Conservation (phyloP, 2,329 filamentous ascomycete species). For the Clonostachys solani region DNA sequence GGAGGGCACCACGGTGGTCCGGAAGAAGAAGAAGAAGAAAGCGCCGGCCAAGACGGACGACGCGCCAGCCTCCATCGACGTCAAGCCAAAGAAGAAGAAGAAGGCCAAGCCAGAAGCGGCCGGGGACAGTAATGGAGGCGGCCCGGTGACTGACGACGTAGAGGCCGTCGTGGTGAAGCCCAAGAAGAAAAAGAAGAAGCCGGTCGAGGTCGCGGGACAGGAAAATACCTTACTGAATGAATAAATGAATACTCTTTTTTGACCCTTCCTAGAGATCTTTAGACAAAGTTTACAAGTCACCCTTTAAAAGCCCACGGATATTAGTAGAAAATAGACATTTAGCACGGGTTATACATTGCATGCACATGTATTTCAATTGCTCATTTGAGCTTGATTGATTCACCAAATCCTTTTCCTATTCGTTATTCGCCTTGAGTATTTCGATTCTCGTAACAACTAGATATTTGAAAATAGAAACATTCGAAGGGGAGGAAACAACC, state of each 20-base stretch:
- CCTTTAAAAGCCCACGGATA: too few species aligned
- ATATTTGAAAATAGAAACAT: too few species aligned
- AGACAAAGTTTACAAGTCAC: neutral
- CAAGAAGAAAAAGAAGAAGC: constrained; percentile 40
- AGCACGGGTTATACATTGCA: too few species aligned
- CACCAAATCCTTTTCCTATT: too few species aligned
- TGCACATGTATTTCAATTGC: too few species aligned
- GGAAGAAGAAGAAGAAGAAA: constrained; percentile 63
- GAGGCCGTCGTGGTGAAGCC: constrained; percentile 17
- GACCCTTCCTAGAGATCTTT: neutral
- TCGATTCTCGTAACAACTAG: too few species aligned
- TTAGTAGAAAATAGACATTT: too few species aligned
- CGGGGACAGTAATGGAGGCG: constrained; percentile 9
- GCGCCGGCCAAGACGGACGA: constrained; percentile 22
- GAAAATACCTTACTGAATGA: neutral
- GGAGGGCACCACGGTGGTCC: constrained; percentile 62
- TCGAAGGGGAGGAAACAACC: too few species aligned
- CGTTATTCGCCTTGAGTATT: too few species aligned
- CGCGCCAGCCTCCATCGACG: constrained; percentile 21
- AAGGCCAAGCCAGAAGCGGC: constrained; percentile 18
- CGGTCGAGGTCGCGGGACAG: constrained; percentile 18
- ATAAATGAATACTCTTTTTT: neutral
- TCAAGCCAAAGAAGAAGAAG: constrained; percentile 49
- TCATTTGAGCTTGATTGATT: too few species aligned
- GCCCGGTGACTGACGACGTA: constrained; percentile 9